Percentiles rank a stretch among this genome's conserved stretches.
Conservation (phyloP, 2,329 filamentous ascomycete species). For the Didymella sp. region DNA sequence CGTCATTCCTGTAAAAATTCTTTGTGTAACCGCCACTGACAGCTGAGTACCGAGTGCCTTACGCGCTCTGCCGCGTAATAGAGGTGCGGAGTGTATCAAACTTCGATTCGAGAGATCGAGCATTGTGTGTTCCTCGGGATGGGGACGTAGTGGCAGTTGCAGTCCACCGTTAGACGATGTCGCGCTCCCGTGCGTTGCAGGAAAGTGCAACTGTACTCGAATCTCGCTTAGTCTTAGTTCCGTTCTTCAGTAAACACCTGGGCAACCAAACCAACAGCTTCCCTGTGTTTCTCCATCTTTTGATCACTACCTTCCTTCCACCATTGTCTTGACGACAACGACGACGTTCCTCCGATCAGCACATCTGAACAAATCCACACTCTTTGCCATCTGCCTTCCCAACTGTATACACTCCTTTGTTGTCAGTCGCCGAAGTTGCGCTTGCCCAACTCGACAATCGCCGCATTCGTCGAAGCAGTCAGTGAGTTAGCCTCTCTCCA, state of each 20-base stretch:
- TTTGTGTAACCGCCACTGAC: conserved; percentile 6
- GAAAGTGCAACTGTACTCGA: conserved; percentile 2
- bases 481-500: conserved; percentile 10
- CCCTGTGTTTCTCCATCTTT: neutral
- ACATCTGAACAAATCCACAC: neutral
- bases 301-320: conserved; percentile 1
- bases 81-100: neutral
- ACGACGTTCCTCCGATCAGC: conserved; percentile 5
- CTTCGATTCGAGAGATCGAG: neutral
- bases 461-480: conserved; percentile 19
- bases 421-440: conserved; percentile 13
- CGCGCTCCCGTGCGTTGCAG: conserved; percentile 1
- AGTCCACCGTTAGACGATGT: neutral
- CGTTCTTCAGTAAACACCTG: conserved; percentile 12
- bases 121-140: neutral
- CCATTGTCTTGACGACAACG: conserved; percentile 12
- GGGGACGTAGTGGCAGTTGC: neutral
- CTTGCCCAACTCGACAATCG: conserved; percentile 12
- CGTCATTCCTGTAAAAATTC: conserved; percentile 2
- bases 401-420: conserved; percentile 7
- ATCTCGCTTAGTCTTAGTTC: conserved; percentile 10
- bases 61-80: neutral
- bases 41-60: neutral
- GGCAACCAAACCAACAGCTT: conserved; percentile 14
- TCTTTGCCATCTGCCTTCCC: neutral